These are phyloP conservation scores for Botrytis squamosa DNA, from an alignment of 2,329 filamentous ascomycete genomes.

Conservation along the genomic window DNA sequence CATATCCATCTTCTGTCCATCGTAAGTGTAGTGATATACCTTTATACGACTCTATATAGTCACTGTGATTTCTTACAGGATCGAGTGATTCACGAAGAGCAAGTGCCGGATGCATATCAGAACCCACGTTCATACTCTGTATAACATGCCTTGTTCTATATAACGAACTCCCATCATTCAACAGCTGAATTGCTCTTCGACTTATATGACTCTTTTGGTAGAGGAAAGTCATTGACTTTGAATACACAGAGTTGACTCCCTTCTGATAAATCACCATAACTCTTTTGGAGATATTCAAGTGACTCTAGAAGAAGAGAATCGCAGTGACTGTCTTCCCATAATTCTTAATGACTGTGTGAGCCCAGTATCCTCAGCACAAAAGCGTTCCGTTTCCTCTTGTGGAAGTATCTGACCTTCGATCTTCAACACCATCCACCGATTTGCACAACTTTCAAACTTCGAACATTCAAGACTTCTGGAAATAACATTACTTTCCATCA, in stretches of 20 bases:
- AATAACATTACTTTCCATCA: not conserved
- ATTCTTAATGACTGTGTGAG: not conserved
- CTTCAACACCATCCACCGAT: rapidly evolving
- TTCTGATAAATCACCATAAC: not conserved
- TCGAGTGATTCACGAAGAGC: not conserved
- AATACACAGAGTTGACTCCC: not conserved
- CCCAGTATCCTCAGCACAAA: not conserved
- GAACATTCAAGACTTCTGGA: not conserved
- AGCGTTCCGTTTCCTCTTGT: not conserved
- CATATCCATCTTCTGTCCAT: not conserved
- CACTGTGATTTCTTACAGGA: not conserved
- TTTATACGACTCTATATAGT: too few species aligned
- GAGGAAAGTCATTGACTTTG: not conserved
- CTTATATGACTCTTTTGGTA: not conserved
- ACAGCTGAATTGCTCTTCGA: not conserved
- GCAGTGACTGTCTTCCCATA: not conserved
- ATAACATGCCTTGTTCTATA: not conserved
- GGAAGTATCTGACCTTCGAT: not conserved
- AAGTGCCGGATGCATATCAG: not conserved
- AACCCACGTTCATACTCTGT: not conserved
- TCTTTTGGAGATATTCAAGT: not conserved
- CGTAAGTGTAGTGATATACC: too few species aligned
- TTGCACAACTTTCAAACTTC: not conserved
- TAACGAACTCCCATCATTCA: not conserved
- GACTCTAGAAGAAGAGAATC: not conserved